A percentile compares a stretch with the other conserved stretches of the same genome.
These are phyloP conservation scores for Colletotrichum simmondsii DNA, from an alignment of 2,329 filamentous ascomycete species.

Conservation along the genomic window DNA sequence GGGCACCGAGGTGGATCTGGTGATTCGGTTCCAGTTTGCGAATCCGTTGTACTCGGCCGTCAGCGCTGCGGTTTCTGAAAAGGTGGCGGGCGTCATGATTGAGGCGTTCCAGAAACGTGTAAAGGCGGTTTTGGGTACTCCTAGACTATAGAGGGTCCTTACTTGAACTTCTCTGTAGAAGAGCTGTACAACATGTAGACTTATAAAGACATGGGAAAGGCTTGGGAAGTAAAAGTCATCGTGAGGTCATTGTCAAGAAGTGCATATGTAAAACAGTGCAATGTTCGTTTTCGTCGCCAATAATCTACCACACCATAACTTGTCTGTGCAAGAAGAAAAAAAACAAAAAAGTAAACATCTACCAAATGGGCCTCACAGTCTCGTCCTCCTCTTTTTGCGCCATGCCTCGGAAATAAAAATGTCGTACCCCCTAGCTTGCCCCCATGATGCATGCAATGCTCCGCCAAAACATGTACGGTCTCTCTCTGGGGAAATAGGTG, in stretches of 20 bases:
- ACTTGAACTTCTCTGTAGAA: not conserved
- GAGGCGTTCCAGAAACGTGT: conserved; percentile 91
- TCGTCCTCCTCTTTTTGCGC: conserved; percentile 17
- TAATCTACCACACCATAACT: not conserved
- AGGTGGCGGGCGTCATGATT: conserved; percentile 89
- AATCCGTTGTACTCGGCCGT: conserved; percentile 90
- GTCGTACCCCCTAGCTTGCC: conserved; percentile 10
- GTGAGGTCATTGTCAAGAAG: not conserved
- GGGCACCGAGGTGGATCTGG: conserved; percentile 77
- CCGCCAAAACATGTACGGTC: conserved; percentile 6
- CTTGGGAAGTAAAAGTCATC: not conserved
- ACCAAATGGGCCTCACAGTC: not conserved
- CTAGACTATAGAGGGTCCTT: conserved; percentile 5
- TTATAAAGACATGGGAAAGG: not conserved
- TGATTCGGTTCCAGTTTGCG: conserved; percentile 84
- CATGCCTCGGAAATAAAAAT: not conserved
- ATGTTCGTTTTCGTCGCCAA: conserved; percentile 3
- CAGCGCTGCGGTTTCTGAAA: conserved; percentile 83
- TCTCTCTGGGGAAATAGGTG: not conserved
- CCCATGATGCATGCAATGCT: conserved; percentile 22
- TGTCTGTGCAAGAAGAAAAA: not conserved
- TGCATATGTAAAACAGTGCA: not conserved
- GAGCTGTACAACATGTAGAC: not conserved
- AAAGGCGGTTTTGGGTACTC: conserved; percentile 60
- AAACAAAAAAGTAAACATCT: not conserved